A percentile compares a stretch with the other conserved stretches of the same genome.
phyloP scores from a whole-genome alignment of 2,329 filamentous ascomycete species.

The Ascochyta fabae region DNA sequence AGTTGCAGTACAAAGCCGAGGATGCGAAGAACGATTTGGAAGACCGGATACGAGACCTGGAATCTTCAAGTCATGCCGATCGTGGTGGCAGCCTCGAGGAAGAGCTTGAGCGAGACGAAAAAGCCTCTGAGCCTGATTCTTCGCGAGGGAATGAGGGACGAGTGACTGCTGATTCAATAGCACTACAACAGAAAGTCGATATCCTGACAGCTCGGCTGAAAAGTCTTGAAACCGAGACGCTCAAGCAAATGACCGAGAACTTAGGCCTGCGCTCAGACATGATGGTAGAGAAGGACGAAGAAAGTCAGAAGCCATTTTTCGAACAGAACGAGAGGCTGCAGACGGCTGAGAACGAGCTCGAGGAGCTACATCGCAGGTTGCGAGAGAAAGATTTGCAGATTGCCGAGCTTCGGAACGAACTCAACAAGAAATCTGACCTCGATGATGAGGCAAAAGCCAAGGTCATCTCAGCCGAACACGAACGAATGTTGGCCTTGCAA shows the following conservation, averaged over 20 bases:
- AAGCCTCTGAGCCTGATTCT: constrained; percentile 29
- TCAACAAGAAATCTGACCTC: constrained; percentile 45
- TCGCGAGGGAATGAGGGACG: constrained; percentile 31
- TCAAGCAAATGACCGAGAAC: constrained; percentile 53
- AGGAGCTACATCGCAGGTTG: constrained; percentile 43
- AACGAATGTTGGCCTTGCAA: constrained; percentile 44
- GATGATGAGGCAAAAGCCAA: constrained; percentile 39
- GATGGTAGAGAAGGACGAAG: constrained; percentile 45
- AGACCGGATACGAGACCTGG: constrained; percentile 52
- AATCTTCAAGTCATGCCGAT: constrained; percentile 39
- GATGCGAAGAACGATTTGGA: constrained; percentile 57
- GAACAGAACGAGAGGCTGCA: constrained; percentile 50
- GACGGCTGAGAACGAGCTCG: constrained; percentile 42
- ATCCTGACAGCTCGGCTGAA: constrained; percentile 45
- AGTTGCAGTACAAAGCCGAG: constrained; percentile 56
- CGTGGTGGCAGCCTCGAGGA: constrained; percentile 49
- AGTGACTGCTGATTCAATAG: constrained; percentile 44
- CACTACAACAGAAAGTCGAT: constrained; percentile 51
- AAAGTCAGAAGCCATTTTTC: constrained; percentile 47
- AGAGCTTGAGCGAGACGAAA: constrained; percentile 47
- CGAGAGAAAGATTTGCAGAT: constrained; percentile 46
- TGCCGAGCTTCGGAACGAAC: constrained; percentile 46
- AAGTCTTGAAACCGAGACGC: constrained; percentile 49
- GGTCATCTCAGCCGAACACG: constrained; percentile 43
- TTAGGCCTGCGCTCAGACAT: constrained; percentile 47